Percentiles rank a stretch among this genome's conserved stretches.
Conservation (phyloP, 2,329 filamentous ascomycete species). For the Aspergillus candidus region DNA sequence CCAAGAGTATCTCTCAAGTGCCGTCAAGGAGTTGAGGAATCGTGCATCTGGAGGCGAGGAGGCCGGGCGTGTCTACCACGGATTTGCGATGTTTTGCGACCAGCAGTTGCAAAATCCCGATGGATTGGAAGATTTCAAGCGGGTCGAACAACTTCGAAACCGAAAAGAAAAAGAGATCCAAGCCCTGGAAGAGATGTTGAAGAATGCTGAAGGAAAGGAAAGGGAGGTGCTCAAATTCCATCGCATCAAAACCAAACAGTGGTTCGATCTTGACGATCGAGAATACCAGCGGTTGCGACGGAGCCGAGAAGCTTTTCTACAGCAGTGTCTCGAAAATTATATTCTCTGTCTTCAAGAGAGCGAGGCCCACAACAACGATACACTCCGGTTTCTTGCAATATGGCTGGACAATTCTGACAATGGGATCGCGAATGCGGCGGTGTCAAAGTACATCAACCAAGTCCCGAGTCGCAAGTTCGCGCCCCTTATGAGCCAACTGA, state of each 20-base stretch:
- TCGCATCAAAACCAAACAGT: constrained; percentile 69
- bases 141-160: constrained; percentile 71
- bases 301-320: constrained; percentile 75
- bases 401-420: constrained; percentile 88
- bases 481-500: constrained; percentile 87
- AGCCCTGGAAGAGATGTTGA: constrained; percentile 60
- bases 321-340: constrained; percentile 88
- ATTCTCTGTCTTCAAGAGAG: constrained; percentile 76
- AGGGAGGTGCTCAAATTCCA: constrained; percentile 55
- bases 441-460: constrained; percentile 60
- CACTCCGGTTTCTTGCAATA: constrained; percentile 83
- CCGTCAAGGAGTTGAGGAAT: constrained; percentile 72
- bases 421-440: constrained; percentile 68
- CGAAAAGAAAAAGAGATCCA: constrained; percentile 75
- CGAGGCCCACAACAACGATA: constrained; percentile 82
- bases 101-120: constrained; percentile 85
- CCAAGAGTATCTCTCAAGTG: constrained; percentile 74
- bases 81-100: constrained; percentile 93
- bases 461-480: constrained; percentile 93
- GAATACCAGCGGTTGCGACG: constrained; percentile 75
- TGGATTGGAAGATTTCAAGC: constrained; percentile 73
- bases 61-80: constrained; percentile 83
- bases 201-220: constrained; percentile 45
- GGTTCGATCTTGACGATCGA: constrained; percentile 82
- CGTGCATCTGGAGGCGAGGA: constrained; percentile 58